Conservation (phyloP, 2,329 filamentous ascomycete species). For the Drechslerella stenobrocha region DNA sequence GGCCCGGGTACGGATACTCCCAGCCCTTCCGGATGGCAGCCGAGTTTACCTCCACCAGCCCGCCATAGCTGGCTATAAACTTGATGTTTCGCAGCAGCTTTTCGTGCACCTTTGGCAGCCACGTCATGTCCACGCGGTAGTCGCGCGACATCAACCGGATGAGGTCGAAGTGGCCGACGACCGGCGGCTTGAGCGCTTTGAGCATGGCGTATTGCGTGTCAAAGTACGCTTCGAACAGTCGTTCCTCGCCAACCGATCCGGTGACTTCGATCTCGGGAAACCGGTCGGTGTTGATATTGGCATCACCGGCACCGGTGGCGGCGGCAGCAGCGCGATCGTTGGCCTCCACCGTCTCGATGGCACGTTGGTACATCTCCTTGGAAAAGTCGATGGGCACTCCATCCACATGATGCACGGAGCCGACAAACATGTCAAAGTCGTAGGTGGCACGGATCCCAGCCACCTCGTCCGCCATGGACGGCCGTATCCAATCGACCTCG, state of each 20-base stretch:
- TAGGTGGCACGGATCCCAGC: conserved; percentile 64
- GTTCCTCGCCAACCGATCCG: conserved; percentile 68
- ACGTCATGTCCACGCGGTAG: conserved; percentile 57
- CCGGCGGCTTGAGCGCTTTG: conserved; percentile 67
- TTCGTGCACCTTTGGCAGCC: conserved; percentile 16
- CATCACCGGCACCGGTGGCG: conserved; percentile 31
- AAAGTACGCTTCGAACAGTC: conserved; percentile 81
- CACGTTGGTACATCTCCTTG: conserved; percentile 66
- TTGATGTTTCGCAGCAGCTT: conserved; percentile 68
- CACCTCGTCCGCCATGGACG: conserved; percentile 66
- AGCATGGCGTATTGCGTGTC: conserved; percentile 86
- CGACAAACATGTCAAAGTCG: conserved; percentile 83
- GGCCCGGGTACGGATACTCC: conserved; percentile 82
- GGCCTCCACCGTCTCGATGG: conserved; percentile 59
- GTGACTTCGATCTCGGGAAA: conserved; percentile 49
- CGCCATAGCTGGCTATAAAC: conserved; percentile 72
- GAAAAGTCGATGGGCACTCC: conserved; percentile 89
- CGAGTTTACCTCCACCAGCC: conserved; percentile 86
- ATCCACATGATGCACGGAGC: conserved; percentile 87
- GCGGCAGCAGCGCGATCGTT: conserved; percentile 22
- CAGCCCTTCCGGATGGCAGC: conserved; percentile 86
- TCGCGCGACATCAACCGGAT: conserved; percentile 76
- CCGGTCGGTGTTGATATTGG: conserved; percentile 17
- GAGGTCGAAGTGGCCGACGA: conserved; percentile 94
- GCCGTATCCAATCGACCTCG: conserved; percentile 88